Percentiles rank a stretch among this genome's conserved stretches.
Conservation (phyloP, 352 stramenopile species). For the Aphanomyces cochlioides region DNA sequence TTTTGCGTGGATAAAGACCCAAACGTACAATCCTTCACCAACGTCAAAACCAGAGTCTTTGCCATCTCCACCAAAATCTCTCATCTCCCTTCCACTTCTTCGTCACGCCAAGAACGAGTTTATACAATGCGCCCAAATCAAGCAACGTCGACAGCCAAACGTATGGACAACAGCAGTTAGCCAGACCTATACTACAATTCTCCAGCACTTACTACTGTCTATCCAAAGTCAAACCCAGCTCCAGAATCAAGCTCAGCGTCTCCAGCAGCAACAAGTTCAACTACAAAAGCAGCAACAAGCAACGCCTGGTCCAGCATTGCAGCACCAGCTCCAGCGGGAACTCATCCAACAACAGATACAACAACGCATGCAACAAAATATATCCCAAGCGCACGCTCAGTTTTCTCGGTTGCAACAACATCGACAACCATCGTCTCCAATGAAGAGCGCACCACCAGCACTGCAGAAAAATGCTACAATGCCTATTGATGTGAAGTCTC, state of each 20-base stretch:
- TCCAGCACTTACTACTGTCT: conserved; percentile 22
- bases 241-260: not conserved
- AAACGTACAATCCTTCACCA: conserved; percentile 26
- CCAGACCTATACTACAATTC: conserved; percentile 14
- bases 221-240: conserved; percentile 14
- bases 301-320: not conserved
- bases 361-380: conserved; percentile 11
- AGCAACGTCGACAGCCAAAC: conserved; percentile 25
- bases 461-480: not conserved
- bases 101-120: conserved; percentile 31
- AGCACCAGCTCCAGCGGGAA: not conserved
- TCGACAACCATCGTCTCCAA: not conserved
- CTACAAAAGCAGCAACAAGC: conserved; percentile 23
- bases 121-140: conserved; percentile 29
- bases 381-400: conserved; percentile 9
- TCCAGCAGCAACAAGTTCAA: not conserved
- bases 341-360: conserved; percentile 1
- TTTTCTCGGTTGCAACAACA: not conserved
- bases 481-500: not conserved
- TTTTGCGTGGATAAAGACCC: conserved; percentile 22
- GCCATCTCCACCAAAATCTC: not conserved
- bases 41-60: not conserved
- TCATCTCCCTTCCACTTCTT: conserved; percentile 22
- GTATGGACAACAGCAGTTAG: conserved; percentile 21
- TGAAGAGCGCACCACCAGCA: conserved; percentile 6